These are phyloP conservation scores for Boletus rubescentipes DNA, from an alignment of 768 basidiomycete genomes.

Conservation along the genomic window DNA sequence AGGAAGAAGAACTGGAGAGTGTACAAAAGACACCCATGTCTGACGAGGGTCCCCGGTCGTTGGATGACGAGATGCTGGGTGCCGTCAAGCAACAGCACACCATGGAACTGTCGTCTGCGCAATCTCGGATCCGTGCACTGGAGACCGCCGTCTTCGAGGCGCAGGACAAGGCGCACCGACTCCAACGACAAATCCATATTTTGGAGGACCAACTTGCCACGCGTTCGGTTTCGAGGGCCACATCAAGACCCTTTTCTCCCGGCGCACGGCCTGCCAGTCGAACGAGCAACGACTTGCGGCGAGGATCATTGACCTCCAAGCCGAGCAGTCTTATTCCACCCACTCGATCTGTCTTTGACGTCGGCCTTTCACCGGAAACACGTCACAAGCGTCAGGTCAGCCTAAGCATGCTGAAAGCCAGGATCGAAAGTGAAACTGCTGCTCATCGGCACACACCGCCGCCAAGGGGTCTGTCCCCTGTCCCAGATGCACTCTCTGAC, in stretches of 20 bases:
- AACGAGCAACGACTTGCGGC: constrained; percentile 39
- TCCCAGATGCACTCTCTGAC: constrained; percentile 33
- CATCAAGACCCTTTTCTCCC: constrained; percentile 49
- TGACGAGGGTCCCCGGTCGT: constrained; percentile 45
- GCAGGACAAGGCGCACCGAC: constrained; percentile 61
- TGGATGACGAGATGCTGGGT: constrained; percentile 74
- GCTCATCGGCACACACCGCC: constrained; percentile 45
- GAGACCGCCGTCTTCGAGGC: constrained; percentile 74
- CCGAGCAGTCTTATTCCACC: constrained; percentile 35
- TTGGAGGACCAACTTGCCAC: constrained; percentile 66
- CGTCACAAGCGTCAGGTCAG: constrained; percentile 81
- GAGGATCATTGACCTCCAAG: constrained; percentile 35
- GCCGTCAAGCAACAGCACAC: constrained; percentile 71
- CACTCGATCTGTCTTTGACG: constrained; percentile 64
- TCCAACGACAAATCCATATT: constrained; percentile 64
- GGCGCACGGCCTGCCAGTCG: constrained; percentile 44
- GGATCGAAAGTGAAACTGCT: constrained; percentile 79
- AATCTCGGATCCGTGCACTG: constrained; percentile 74
- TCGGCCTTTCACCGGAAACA: constrained; percentile 69
- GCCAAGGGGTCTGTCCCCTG: constrained; percentile 57
- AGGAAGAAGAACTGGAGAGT: constrained; percentile 66
- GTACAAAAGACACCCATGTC: constrained; percentile 46
- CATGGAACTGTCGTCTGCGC: constrained; percentile 77
- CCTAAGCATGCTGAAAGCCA: constrained; percentile 86
- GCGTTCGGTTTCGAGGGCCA: constrained; percentile 43